Conservation (phyloP, 108 stramenopile genomes). For the Seminavis robusta region DNA sequence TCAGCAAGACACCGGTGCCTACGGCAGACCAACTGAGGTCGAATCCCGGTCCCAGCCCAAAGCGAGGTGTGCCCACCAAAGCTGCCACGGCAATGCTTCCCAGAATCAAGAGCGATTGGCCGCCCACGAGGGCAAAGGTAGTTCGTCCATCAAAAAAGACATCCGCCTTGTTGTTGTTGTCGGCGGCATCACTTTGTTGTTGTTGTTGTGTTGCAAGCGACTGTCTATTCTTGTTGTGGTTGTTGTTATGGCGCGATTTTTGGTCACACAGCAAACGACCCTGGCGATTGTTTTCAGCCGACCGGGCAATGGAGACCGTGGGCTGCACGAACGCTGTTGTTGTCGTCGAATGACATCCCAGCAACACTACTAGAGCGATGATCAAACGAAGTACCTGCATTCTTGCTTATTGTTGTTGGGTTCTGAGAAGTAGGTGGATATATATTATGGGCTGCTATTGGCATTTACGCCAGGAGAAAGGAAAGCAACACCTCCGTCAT, state of each 20-base stretch:
- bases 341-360: neutral
- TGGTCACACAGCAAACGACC: neutral
- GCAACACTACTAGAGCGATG: neutral
- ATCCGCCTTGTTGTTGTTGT: neutral
- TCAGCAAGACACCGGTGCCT: slow-evolving; percentile 39
- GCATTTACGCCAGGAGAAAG: neutral
- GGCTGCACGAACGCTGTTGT: neutral
- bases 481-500: neutral
- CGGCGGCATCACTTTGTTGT: slow-evolving; percentile 3
- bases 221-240: neutral
- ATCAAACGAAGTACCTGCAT: neutral
- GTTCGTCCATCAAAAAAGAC: slow-evolving; percentile 37
- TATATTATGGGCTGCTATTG: neutral
- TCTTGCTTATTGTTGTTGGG: neutral
- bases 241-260: neutral
- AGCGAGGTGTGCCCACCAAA: slow-evolving; percentile 49
- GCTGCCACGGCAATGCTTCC: slow-evolving; percentile 31
- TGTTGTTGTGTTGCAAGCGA: neutral
- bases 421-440: neutral
- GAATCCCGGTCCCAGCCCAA: slow-evolving; percentile 58
- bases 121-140: slow-evolving; percentile 53
- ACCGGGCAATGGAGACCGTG: no score
- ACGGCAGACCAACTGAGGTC: slow-evolving; percentile 16
- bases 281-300: no score
- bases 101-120: slow-evolving; percentile 62